Evolutionary conservation across 768 basidiomycete genomes (phyloP).

Genomic region (Clitopilus hobsonii): DNA sequence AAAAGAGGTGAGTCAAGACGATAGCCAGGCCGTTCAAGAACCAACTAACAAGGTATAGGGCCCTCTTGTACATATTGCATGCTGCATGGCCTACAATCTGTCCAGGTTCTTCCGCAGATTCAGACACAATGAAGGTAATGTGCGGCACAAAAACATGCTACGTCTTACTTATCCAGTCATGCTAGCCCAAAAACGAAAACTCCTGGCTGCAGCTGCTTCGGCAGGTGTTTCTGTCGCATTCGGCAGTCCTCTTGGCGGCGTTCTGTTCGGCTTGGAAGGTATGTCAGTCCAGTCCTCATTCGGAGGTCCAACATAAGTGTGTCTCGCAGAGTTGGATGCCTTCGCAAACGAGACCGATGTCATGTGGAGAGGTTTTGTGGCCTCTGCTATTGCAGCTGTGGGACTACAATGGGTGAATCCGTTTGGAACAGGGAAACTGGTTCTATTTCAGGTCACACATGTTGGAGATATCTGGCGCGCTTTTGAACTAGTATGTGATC

Average conservation of each 20-base stretch:
- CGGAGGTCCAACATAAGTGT: not conserved
- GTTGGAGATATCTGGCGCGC: slow-evolving; percentile 61
- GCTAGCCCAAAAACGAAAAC: slow-evolving; percentile 72
- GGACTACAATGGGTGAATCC: slow-evolving; percentile 81
- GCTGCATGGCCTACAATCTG: slow-evolving; percentile 73
- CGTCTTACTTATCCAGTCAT: not conserved
- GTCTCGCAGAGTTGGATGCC: slow-evolving; percentile 52
- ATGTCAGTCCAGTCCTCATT: not conserved
- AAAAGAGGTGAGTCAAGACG: slow-evolving; percentile 59
- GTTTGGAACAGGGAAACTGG: slow-evolving; percentile 80
- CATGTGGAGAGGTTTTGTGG: slow-evolving; percentile 86
- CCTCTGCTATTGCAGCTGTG: slow-evolving; percentile 83
- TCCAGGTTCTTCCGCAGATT: slow-evolving; percentile 67
- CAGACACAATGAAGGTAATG: slow-evolving; percentile 69
- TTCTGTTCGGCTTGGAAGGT: slow-evolving; percentile 81
- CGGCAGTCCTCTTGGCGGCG: slow-evolving; percentile 82
- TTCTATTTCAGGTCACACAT: slow-evolving; percentile 69
- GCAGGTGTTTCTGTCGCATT: slow-evolving; percentile 89
- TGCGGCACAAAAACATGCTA: not conserved
- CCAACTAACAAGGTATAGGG: slow-evolving; percentile 37
- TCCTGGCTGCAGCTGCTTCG: slow-evolving; percentile 78
- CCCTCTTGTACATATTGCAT: slow-evolving; percentile 81
- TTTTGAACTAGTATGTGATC: slow-evolving; percentile 59
- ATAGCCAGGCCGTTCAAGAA: slow-evolving; percentile 5
- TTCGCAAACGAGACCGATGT: slow-evolving; percentile 72